These are phyloP conservation scores for Colletotrichum musae DNA, from an alignment of 2,329 filamentous ascomycete species.

Conservation along the genomic window DNA sequence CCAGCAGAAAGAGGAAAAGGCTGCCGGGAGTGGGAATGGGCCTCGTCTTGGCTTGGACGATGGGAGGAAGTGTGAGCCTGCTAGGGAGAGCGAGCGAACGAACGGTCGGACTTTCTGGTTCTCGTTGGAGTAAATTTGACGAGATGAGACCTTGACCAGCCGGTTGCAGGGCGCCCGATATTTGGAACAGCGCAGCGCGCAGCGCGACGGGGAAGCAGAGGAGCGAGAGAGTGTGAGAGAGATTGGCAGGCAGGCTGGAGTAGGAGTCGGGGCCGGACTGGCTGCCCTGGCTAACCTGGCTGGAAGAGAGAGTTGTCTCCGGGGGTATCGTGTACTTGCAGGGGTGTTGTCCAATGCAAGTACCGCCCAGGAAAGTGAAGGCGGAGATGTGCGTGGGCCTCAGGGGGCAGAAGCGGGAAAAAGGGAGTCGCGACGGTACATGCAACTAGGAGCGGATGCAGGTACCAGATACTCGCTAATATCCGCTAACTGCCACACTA, in stretches of 20 bases:
- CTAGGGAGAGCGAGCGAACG: constrained; percentile 24
- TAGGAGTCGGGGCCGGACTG: constrained; percentile 6
- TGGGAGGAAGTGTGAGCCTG: constrained; percentile 4
- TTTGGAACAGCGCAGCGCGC: constrained; percentile 38
- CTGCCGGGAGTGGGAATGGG: constrained; percentile 36
- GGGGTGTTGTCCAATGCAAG: constrained; percentile 33
- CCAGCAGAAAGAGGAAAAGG: constrained; percentile 34
- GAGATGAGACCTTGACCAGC: constrained; percentile 45
- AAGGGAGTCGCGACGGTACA: constrained; percentile 36
- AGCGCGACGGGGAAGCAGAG: constrained; percentile 27
- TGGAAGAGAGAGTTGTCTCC: constrained; percentile 12
- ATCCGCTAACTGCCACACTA: constrained; percentile 34
- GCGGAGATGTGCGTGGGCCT: constrained; percentile 40
- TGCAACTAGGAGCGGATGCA: constrained; percentile 37
- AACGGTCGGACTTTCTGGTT: constrained; percentile 35
- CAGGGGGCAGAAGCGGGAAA: constrained; percentile 33
- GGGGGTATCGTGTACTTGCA: constrained; percentile 40
- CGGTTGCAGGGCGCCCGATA: constrained; percentile 39
- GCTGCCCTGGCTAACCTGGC: constrained; percentile 27
- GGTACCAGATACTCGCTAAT: constrained; percentile 40
- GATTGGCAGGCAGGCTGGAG: not conserved
- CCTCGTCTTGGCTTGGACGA: constrained; percentile 39
- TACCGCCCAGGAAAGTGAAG: constrained; percentile 38
- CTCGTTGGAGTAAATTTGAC: constrained; percentile 43
- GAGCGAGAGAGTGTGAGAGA: not conserved